Conservation (phyloP, 1,139 yeast genomes). For the Kurtzmaniella quercitrusa region DNA sequence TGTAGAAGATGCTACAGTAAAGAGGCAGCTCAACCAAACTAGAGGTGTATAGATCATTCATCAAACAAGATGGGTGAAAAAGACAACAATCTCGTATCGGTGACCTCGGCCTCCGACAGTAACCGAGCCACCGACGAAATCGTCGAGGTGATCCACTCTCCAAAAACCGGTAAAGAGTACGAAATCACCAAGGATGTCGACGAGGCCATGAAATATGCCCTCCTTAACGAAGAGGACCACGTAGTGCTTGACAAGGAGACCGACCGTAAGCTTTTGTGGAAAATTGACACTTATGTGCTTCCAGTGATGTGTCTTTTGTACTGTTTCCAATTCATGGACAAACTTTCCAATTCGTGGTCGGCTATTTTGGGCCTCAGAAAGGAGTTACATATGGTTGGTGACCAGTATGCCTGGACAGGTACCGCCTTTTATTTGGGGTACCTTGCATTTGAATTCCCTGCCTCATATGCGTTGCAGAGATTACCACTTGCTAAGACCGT, state of each 20-base stretch:
- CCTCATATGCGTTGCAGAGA: constrained; percentile 31
- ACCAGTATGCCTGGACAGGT: constrained; percentile 48
- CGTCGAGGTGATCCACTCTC: not conserved
- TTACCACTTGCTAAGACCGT: constrained; percentile 40
- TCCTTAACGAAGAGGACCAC: constrained; percentile 13
- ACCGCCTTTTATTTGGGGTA: constrained; percentile 49
- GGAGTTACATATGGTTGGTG: constrained; percentile 42
- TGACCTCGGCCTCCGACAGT: not conserved
- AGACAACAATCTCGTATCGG: not conserved
- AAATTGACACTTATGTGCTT: constrained; percentile 46
- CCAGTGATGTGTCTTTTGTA: constrained; percentile 52
- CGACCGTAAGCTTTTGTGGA: constrained; percentile 25
- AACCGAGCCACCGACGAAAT: not conserved
- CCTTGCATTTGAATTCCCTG: constrained; percentile 39
- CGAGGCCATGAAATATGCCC: constrained; percentile 27
- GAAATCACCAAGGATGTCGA: constrained; percentile 25
- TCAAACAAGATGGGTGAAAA: not conserved
- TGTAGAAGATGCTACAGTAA: too few relatives aligned
- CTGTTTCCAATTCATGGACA: constrained; percentile 57
- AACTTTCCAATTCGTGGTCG: constrained; percentile 50
- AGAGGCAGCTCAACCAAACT: too few relatives aligned
- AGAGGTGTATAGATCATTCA: too few relatives aligned
- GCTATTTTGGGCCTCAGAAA: constrained; percentile 50
- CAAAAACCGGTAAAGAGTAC: constrained; percentile 22
- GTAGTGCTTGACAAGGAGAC: constrained; percentile 15